A percentile compares a stretch with the other conserved stretches of the same genome.
Conservation (phyloP, 805 yeast genomes). For the Kazachstania viticola region DNA sequence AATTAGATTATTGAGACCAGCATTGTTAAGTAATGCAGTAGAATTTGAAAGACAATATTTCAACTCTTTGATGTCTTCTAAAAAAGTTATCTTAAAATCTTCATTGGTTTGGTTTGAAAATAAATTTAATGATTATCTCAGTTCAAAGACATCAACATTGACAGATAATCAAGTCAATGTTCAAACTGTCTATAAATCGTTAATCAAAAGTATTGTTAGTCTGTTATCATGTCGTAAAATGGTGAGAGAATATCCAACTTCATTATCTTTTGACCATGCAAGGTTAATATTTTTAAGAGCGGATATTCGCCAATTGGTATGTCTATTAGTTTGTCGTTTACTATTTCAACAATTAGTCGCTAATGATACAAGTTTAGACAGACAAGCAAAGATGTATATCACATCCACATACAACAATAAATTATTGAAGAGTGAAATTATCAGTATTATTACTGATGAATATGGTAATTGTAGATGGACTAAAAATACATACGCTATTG, state of each 20-base stretch:
- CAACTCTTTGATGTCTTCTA: slow-evolving; percentile 30
- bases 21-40: slow-evolving; percentile 73
- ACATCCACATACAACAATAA: slow-evolving; percentile 30
- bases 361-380: slow-evolving; percentile 22
- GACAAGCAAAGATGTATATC: slow-evolving; percentile 27
- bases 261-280: slow-evolving; percentile 75
- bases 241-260: slow-evolving; percentile 73
- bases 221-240: slow-evolving; percentile 67
- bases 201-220: slow-evolving; percentile 45
- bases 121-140: slow-evolving; percentile 18
- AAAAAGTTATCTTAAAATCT: slow-evolving; percentile 48
- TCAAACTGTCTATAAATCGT: slow-evolving; percentile 29
- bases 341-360: slow-evolving; percentile 58
- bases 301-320: slow-evolving; percentile 74
- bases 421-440: slow-evolving; percentile 54
- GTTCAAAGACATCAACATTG: slow-evolving; percentile 2
- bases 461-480: slow-evolving; percentile 89
- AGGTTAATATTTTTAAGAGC: slow-evolving; percentile 69
- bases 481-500: slow-evolving; percentile 58
- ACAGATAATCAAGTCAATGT: slow-evolving; percentile 6
- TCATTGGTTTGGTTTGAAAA: slow-evolving; percentile 55
- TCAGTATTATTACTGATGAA: slow-evolving; percentile 73
- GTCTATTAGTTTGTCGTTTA: slow-evolving; percentile 62
- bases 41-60: slow-evolving; percentile 84
- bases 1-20: slow-evolving; percentile 74